Base-by-base conservation (phyloP, 805 yeast species). In the Yueomyces sinensis region DNA sequence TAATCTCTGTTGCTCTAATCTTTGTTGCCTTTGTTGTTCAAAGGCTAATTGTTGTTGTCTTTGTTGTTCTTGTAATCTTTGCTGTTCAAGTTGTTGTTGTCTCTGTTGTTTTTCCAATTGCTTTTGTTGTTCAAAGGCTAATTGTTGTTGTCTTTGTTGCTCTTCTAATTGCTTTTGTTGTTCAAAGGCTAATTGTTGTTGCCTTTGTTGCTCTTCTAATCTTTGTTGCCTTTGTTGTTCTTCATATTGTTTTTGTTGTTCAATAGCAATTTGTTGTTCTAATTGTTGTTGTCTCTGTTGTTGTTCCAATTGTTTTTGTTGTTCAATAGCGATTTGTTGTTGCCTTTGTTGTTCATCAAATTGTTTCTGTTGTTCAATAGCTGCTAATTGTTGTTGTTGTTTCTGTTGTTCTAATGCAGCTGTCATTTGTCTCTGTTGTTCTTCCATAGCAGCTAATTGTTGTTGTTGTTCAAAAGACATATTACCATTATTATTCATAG, bases 371-470 rank as follows among this genome's bases (percentile, higher is more conserved):
- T 45, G 49, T 18, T 44, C 38, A n/a, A 44, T 22, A 5, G 32
- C 24, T 22, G 23, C 40, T 25, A n/a, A 7, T 35, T 33, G 32
- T 33, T 32, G 43, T 33, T 52, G 54, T 33, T 51, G 56, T 25
- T 25, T 7, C 13, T 25, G 28, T 27, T 46, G 50, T 30, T 50
- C 52, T 17, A 47, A 49, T 13, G 48, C 50, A 32, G 43, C 25
- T 37, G 39, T 37, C 31, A 46, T 52, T 36, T 50, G 56, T 36
- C 47, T 46, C 27, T 50, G 52, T 32, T 54, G 54, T 30, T 44
- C 51, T 38, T 55, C 59, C 43, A 45, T 37, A 11, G 17, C 22
- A 15, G 13, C 28, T 25, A 34, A 32, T 33, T 39, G 55, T 31
- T 58, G 65, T 34, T 46, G 56, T 34, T 50, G 62, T 7, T n/a